Percentiles rank a stretch among this genome's conserved stretches.
Conservation (phyloP, 192 early-diverging fungal species). For the Chytriomyces confervae region DNA sequence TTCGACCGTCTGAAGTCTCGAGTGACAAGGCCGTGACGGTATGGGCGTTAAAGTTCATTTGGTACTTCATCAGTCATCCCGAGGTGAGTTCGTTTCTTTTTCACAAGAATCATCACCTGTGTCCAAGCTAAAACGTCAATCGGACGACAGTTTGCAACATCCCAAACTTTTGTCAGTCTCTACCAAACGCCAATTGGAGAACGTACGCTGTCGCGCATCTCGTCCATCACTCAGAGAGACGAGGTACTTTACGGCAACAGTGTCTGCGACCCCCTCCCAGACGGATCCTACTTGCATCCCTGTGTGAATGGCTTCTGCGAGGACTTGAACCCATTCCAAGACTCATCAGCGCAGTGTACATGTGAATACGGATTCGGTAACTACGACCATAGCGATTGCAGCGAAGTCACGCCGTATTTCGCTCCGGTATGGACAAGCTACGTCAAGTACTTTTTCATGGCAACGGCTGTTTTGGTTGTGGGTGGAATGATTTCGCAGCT, state of each 20-base stretch:
- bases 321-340: constrained; percentile 1
- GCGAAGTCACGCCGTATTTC: constrained; percentile 16
- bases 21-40: not conserved
- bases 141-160: not conserved
- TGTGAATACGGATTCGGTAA: constrained; percentile 21
- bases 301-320: constrained; percentile 21
- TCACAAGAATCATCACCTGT: not conserved
- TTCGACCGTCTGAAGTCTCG: constrained; percentile 10
- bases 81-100: no score
- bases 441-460: not conserved
- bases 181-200: constrained; percentile 2
- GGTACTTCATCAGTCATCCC: not conserved
- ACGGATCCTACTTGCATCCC: not conserved
- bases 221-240: not conserved
- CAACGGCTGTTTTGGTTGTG: not conserved
- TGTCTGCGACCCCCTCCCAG: constrained; percentile 21
- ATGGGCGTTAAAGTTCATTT: constrained; percentile 18
- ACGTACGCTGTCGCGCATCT: not conserved
- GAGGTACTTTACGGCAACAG: constrained; percentile 4
- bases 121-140: not conserved
- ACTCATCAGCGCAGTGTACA: not conserved
- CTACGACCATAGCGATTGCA: not conserved
- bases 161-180: not conserved
- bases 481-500: not conserved
- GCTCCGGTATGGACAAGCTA: not conserved